A percentile compares a stretch with the other conserved stretches of the same genome.
These are phyloP conservation scores for Diaporthe nobilis DNA, from an alignment of 2,329 filamentous ascomycete genomes.

Conservation along the genomic window DNA sequence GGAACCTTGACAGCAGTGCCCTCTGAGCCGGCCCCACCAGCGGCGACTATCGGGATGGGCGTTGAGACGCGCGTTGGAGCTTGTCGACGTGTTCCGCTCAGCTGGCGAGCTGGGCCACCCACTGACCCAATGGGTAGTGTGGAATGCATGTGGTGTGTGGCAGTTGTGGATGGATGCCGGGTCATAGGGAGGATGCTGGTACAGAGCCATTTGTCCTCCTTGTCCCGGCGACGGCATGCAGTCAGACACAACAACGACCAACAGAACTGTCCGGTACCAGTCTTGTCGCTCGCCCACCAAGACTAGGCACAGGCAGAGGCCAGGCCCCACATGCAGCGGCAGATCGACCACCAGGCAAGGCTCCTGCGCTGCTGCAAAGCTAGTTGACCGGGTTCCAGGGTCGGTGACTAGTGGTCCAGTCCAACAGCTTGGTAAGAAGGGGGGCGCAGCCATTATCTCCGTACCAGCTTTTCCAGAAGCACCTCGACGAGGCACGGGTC, in stretches of 20 bases:
- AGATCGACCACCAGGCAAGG: slow-evolving; percentile 37
- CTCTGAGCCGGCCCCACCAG: slow-evolving; percentile 21
- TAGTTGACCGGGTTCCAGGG: slow-evolving; percentile 28
- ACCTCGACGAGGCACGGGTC: slow-evolving; percentile 17
- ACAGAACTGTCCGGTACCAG: neutral
- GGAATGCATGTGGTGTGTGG: slow-evolving; percentile 31
- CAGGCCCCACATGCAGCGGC: slow-evolving; percentile 27
- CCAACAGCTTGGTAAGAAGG: slow-evolving; percentile 32
- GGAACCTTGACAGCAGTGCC: neutral
- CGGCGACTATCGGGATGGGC: neutral
- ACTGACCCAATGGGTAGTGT: slow-evolving; percentile 9
- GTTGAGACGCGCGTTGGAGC: slow-evolving; percentile 17
- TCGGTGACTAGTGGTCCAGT: slow-evolving; percentile 1
- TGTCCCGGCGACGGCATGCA: slow-evolving; percentile 25
- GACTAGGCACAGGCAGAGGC: slow-evolving; percentile 20
- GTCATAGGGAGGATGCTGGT: slow-evolving; percentile 5
- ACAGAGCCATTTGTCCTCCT: neutral
- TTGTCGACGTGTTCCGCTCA: slow-evolving; percentile 30
- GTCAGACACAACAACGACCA: slow-evolving; percentile 12
- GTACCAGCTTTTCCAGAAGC: slow-evolving; percentile 32
- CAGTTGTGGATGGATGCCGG: slow-evolving; percentile 15
- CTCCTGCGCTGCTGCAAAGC: slow-evolving; percentile 27
- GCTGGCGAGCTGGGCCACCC: slow-evolving; percentile 22
- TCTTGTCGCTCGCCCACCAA: neutral
- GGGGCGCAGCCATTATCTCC: slow-evolving; percentile 11